Base-by-base conservation (phyloP, 164 flowering plant species). In the Magnolia changhungtana region DNA sequence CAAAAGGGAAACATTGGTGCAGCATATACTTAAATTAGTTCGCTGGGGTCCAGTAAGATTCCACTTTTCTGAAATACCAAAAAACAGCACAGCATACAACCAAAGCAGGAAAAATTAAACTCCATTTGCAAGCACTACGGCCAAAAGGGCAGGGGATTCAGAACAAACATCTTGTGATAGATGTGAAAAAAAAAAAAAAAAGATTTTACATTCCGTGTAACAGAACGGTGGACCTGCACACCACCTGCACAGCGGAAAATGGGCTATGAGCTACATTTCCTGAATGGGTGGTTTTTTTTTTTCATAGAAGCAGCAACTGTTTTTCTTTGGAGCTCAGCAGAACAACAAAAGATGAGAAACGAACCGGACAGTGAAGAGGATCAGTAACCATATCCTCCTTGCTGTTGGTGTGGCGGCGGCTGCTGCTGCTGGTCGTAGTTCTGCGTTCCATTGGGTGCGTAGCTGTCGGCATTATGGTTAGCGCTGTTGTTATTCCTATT, bases 211-310 rank as follows among this genome's bases (percentile, higher is more conserved):
- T 74, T 77, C 87, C 84, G 80, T 80, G 83, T 85, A 83, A 82
- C 78, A 86, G 82, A 78, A 80, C 73, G 80, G 89, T 79, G 80
- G 83, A 89, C 91, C 90, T 87, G 91, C 84, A 85, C 87, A 85
- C 87, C 89, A 84, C 90, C 91, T 89, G 92, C 92, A 89, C 88
- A 85, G 87, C 78, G 86, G 85, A 87, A 87, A 85, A 84, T 86
- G 87, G 87, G 83, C 85, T 27, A 83, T 86, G 79, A 89, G 89
- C 84, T 77, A 81, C 51, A 80, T 78, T 86, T 74, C 71, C 59
- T 76, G 69, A 77, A 78, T 19, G 67, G 50, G 55, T 74, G 50
- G 14, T 64, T 67, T 73, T 29, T 45, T 64, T 67, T 73, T 29
- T 45, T 21, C 49, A 66, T 21, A 63, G 49, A 45, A 50, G 61